A percentile compares a stretch with the other conserved stretches of the same genome.
Evolutionary conservation across 2,329 filamentous ascomycete species (phyloP).

Genomic region (Trichoderma guizhouense): DNA sequence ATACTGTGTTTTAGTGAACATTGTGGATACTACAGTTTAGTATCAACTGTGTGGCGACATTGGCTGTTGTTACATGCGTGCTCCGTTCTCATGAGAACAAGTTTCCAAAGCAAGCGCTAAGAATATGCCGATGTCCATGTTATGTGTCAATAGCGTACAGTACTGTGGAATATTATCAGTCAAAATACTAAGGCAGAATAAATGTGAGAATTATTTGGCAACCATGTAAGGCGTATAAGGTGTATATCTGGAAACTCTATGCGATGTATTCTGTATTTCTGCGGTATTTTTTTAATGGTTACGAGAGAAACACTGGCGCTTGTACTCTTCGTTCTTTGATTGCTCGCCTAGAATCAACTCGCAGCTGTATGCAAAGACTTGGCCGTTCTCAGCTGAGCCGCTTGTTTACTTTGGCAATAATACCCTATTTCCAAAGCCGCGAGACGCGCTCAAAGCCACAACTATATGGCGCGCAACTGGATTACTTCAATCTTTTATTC

Average conservation of each 20-base stretch:
- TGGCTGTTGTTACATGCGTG: neutral
- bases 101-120: neutral
- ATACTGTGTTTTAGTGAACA: neutral
- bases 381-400: neutral
- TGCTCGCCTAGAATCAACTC: neutral
- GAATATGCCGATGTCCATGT: neutral
- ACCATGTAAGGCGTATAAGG: neutral
- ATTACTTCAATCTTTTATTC: neutral
- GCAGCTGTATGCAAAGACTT: neutral
- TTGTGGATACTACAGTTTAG: neutral
- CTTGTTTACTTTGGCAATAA: neutral
- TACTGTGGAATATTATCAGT: neutral
- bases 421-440: neutral
- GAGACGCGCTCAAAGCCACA: neutral
- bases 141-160: neutral
- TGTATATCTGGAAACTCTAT: neutral
- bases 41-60: neutral
- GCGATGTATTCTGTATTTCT: neutral
- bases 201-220: neutral
- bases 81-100: neutral
- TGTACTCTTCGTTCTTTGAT: neutral
- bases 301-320: neutral
- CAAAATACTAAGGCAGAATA: neutral
- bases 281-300: neutral
- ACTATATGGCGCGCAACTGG: neutral